These are phyloP conservation scores for Testicularia cyperi DNA, from an alignment of 1,284 basidiomycete species.

Conservation along the genomic window DNA sequence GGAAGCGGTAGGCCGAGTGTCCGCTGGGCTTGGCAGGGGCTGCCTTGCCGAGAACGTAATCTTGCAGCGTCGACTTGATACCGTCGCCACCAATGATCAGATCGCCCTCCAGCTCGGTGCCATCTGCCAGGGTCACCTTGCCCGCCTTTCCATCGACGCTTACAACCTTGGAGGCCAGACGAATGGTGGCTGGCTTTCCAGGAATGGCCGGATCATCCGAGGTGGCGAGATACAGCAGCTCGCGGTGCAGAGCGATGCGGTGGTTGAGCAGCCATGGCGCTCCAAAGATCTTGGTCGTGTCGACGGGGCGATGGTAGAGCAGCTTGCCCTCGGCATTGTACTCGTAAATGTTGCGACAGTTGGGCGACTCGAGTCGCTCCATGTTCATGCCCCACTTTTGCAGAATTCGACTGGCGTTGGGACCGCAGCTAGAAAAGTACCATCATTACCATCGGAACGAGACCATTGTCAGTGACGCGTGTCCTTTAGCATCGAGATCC, in stretches of 20 bases:
- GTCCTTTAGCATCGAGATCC: no score
- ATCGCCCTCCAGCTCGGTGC: background rate
- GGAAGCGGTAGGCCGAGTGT: constrained; percentile 52
- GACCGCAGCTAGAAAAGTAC: constrained; percentile 1
- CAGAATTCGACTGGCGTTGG: constrained; percentile 9
- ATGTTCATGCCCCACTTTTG: constrained; percentile 14
- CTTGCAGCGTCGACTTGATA: constrained; percentile 61
- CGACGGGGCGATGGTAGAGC: constrained; percentile 3
- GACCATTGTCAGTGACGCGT: no score
- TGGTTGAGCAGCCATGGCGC: constrained; percentile 49
- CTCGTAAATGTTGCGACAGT: constrained; percentile 11
- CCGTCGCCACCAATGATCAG: constrained; percentile 50
- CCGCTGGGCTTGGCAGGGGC: constrained; percentile 34
- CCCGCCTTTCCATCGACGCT: background rate
- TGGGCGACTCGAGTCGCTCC: constrained; percentile 7
- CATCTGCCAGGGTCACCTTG: background rate
- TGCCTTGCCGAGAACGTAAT: constrained; percentile 48
- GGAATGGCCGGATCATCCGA: background rate
- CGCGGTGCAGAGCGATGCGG: constrained; percentile 52
- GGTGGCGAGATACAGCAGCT: constrained; percentile 39
- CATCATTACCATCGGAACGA: background rate
- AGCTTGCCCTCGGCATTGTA: constrained; percentile 4
- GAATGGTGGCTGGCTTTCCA: background rate
- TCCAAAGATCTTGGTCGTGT: constrained; percentile 22
- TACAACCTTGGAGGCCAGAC: background rate